Evolutionary conservation across 371 early-diverging fungal species (phyloP).

Genomic region (Saksenaea vasiformis): DNA sequence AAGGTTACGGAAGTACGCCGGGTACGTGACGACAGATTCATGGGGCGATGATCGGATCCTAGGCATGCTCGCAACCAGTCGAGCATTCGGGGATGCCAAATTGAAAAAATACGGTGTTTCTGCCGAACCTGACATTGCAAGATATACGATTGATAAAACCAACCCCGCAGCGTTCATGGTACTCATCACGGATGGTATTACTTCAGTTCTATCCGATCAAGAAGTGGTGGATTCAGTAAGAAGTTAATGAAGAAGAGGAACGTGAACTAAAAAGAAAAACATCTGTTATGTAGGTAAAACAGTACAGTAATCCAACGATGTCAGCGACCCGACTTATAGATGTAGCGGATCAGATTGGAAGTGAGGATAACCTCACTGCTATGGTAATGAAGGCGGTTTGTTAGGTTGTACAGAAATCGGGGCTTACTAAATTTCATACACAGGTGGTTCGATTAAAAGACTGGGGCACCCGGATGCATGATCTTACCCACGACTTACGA

Average conservation of each 20-base stretch:
- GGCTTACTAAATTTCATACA: background rate
- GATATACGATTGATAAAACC: slow-evolving; percentile 30
- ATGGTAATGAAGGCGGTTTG: slow-evolving; percentile 39
- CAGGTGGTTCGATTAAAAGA: slow-evolving; percentile 76
- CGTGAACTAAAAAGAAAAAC: too few species aligned
- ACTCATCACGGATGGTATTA: slow-evolving; percentile 74
- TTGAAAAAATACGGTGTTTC: slow-evolving; percentile 75
- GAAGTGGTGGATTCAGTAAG: slow-evolving; percentile 77
- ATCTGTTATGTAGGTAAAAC: slow-evolving; percentile 46
- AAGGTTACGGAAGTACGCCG: slow-evolving; percentile 61
- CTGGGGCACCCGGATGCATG: slow-evolving; percentile 76
- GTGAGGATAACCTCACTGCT: slow-evolving; percentile 77
- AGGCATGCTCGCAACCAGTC: slow-evolving; percentile 71
- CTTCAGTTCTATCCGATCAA: slow-evolving; percentile 77
- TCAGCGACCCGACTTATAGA: slow-evolving; percentile 67
- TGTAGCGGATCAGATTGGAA: slow-evolving; percentile 72
- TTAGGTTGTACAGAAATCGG: background rate
- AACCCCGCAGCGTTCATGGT: slow-evolving; percentile 54
- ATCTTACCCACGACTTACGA: slow-evolving; percentile 68
- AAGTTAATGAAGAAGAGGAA: background rate
- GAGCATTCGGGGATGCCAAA: slow-evolving; percentile 74
- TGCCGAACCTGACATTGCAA: slow-evolving; percentile 72
- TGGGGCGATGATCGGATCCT: slow-evolving; percentile 78
- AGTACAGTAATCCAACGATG: slow-evolving; percentile 52
- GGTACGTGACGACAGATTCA: slow-evolving; percentile 70